Conservation (phyloP, 345 rosid species). For the Orychophragmus violaceus region DNA sequence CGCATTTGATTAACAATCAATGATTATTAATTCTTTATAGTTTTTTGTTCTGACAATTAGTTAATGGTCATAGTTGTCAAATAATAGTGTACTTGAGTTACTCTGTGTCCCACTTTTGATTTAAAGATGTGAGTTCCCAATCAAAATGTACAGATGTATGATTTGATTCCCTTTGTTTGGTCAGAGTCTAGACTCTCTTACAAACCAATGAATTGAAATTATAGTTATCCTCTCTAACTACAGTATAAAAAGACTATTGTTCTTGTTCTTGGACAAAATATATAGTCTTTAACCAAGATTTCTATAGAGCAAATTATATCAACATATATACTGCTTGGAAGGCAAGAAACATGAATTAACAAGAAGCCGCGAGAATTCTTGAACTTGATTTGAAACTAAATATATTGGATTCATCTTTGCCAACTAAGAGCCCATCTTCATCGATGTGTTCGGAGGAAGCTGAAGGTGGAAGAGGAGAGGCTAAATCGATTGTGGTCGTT, state of each 20-base stretch:
- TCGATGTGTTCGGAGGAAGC: constrained; percentile 27
- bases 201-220: background rate
- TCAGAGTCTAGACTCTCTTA: background rate
- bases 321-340: constrained; percentile 11
- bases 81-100: constrained; percentile 11
- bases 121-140: constrained; percentile 1
- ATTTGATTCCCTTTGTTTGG: background rate
- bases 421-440: constrained; percentile 21
- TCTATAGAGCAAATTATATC: background rate
- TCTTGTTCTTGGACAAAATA: too few species aligned
- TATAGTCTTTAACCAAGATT: too few species aligned
- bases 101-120: background rate
- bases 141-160: constrained; percentile 11
- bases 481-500: constrained; percentile 31
- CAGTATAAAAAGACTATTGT: too few species aligned
- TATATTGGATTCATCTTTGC: constrained; percentile 16
- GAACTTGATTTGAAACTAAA: constrained; percentile 25
- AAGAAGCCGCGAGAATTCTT: constrained; percentile 15
- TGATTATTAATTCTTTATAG: background rate
- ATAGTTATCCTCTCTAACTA: background rate
- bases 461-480: constrained; percentile 25
- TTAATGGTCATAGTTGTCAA: background rate
- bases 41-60: background rate
- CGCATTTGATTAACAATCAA: background rate
- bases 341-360: constrained; percentile 26